Percentiles rank a stretch among this genome's conserved stretches.
Conservation (phyloP, 2,329 filamentous ascomycete genomes). For the Rhynchosporium graminicola region DNA sequence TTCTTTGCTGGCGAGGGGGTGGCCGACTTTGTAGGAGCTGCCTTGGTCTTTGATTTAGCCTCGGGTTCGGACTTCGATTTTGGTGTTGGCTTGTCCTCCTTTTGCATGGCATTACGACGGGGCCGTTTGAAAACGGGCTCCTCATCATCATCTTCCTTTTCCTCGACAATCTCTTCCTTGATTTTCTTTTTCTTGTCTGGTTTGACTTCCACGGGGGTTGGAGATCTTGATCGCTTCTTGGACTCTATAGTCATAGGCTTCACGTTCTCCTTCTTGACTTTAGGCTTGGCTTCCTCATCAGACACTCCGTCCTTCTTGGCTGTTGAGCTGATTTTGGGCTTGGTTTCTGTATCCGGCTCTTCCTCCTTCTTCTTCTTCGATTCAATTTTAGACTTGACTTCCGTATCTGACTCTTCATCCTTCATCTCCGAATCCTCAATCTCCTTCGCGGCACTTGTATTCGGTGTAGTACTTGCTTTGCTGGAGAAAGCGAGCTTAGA, state of each 20-base stretch:
- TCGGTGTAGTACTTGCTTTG: constrained; percentile 44
- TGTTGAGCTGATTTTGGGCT: no score
- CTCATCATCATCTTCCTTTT: constrained; percentile 53
- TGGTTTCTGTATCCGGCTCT: no score
- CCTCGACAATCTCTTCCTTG: constrained; percentile 37
- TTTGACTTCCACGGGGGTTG: constrained; percentile 30
- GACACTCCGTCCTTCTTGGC: no score
- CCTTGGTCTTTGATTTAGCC: constrained; percentile 16
- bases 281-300: constrained; percentile 24
- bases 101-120: constrained; percentile 43
- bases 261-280: constrained; percentile 36
- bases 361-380: no score
- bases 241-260: constrained; percentile 27
- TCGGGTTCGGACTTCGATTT: constrained; percentile 27
- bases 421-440: constrained; percentile 37
- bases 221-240: constrained; percentile 37
- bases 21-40: constrained; percentile 18
- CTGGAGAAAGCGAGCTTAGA: constrained; percentile 76
- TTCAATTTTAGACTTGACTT: constrained; percentile 1
- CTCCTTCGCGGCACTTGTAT: constrained; percentile 28
- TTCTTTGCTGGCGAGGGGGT: constrained; percentile 26
- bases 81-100: constrained; percentile 34
- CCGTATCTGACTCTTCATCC: constrained; percentile 31
- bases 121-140: constrained; percentile 62
- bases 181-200: constrained; percentile 36